A percentile compares a stretch with the other conserved stretches of the same genome.
Evolutionary conservation across 2,329 filamentous ascomycete species (phyloP).

Genomic region (Celoporthe dispersa): DNA sequence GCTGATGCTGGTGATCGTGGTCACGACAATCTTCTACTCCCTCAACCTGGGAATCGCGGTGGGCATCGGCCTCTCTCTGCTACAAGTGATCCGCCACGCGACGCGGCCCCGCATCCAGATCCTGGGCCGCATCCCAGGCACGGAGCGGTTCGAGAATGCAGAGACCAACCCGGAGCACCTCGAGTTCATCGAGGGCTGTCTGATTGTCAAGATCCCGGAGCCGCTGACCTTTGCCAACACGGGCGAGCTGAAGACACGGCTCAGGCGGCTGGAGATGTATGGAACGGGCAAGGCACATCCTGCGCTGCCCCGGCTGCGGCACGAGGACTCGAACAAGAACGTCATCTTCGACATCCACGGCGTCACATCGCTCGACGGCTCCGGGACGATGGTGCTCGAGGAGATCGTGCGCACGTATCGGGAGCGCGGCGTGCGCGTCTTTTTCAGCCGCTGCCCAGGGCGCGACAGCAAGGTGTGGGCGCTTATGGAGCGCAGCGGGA

Average conservation of each 20-base stretch:
- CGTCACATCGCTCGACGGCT: constrained; percentile 93
- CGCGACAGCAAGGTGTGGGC: constrained; percentile 64
- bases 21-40: constrained; percentile 93
- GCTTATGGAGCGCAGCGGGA: constrained; percentile 78
- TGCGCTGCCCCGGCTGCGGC: constrained; percentile 78
- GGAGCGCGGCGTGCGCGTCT: constrained; percentile 76
- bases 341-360: constrained; percentile 97
- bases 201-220: constrained; percentile 98
- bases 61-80: constrained; percentile 86
- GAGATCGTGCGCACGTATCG: constrained; percentile 87
- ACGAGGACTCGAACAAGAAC: constrained; percentile 83
- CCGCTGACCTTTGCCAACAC: constrained; percentile 97
- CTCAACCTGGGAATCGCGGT: constrained; percentile 91
- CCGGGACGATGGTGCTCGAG: constrained; percentile 85
- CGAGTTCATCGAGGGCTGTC: constrained; percentile 87
- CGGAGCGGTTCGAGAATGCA: constrained; percentile 83
- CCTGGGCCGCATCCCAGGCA: constrained; percentile 84
- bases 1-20: constrained; percentile 88
- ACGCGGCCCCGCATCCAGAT: constrained; percentile 96
- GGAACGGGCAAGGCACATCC: constrained; percentile 87
- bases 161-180: constrained; percentile 73
- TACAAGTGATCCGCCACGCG: constrained; percentile 87
- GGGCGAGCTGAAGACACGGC: constrained; percentile 82
- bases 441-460: constrained; percentile 66
- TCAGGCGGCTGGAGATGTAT: constrained; percentile 85